Conservation (phyloP, 164 flowering plant genomes). For the Nymphaea thermarum region DNA sequence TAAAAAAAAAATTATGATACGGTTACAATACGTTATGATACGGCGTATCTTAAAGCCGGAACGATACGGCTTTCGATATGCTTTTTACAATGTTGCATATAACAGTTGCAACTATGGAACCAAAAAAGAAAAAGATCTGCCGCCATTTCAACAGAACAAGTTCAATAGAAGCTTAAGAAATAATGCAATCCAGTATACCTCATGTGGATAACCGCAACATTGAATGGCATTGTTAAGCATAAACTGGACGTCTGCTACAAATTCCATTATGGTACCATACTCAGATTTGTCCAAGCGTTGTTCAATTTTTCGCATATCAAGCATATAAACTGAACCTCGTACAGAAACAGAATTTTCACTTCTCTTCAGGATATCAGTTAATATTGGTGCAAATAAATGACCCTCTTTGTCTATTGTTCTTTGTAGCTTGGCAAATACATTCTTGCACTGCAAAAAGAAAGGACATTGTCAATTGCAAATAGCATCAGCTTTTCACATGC, state of each 20-base stretch:
- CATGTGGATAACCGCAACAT: constrained; percentile 49
- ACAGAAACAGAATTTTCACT: constrained; percentile 36
- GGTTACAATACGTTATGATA: too few species aligned
- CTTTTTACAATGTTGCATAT: too few species aligned
- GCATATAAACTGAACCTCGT: constrained; percentile 23
- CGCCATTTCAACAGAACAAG: not conserved
- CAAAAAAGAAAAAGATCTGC: not conserved
- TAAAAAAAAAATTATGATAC: too few species aligned
- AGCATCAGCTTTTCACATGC: too few species aligned
- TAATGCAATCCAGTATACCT: constrained; percentile 32
- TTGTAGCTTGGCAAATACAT: constrained; percentile 69
- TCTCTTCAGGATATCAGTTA: constrained; percentile 76
- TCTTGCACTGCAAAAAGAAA: constrained; percentile 64
- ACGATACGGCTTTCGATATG: too few species aligned
- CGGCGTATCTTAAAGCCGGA: too few species aligned
- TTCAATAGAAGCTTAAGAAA: not conserved
- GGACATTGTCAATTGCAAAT: not conserved
- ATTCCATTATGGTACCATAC: constrained; percentile 66
- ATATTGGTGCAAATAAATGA: constrained; percentile 62
- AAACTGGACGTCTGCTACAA: constrained; percentile 70
- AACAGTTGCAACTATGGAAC: too few species aligned
- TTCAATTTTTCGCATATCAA: constrained; percentile 64
- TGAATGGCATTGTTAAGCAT: constrained; percentile 75
- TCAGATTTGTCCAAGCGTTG: constrained; percentile 64
- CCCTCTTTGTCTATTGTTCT: constrained; percentile 86